A percentile compares a stretch with the other conserved stretches of the same genome.
These are phyloP conservation scores for Strobilomyces confusus DNA, from an alignment of 768 basidiomycete genomes.

Conservation along the genomic window DNA sequence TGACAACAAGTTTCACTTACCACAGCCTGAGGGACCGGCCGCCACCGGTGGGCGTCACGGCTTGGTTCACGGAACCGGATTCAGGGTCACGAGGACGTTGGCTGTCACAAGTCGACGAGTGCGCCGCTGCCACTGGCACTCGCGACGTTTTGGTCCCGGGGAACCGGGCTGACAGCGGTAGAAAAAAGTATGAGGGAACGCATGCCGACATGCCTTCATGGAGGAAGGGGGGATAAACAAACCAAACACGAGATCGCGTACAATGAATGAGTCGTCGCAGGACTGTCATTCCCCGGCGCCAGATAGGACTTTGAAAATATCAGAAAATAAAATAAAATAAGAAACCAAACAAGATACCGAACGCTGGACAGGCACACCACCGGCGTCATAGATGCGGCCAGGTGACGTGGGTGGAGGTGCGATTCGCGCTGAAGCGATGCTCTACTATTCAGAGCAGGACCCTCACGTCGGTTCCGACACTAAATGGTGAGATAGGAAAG, in stretches of 20 bases:
- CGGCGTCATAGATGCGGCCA: not conserved
- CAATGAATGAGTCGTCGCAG: slow-evolving; percentile 3
- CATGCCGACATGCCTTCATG: slow-evolving; percentile 12
- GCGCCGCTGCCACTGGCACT: not conserved
- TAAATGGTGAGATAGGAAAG: slow-evolving; percentile 8
- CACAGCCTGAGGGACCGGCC: not conserved
- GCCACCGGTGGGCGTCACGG: not conserved
- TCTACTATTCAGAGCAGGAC: not conserved
- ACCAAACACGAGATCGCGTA: slow-evolving; percentile 1
- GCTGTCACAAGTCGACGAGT: slow-evolving; percentile 2
- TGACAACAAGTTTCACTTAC: not conserved
- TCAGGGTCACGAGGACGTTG: not conserved
- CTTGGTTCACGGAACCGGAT: slow-evolving; percentile 2
- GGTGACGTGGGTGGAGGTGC: not conserved
- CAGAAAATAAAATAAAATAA: not conserved
- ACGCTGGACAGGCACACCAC: not conserved
- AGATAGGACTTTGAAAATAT: not conserved
- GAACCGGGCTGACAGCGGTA: not conserved
- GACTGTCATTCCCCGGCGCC: slow-evolving; percentile 1
- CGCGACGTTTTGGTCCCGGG: not conserved
- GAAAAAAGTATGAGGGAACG: not conserved
- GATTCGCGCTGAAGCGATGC: not conserved
- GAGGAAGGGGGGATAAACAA: slow-evolving; percentile 2
- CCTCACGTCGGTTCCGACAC: not conserved
- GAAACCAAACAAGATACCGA: not conserved